Evolutionary conservation across 345 rosid species (phyloP), one percentile per base, ranked within the genome.

Genomic region (Rhizophora mangle): DNA sequence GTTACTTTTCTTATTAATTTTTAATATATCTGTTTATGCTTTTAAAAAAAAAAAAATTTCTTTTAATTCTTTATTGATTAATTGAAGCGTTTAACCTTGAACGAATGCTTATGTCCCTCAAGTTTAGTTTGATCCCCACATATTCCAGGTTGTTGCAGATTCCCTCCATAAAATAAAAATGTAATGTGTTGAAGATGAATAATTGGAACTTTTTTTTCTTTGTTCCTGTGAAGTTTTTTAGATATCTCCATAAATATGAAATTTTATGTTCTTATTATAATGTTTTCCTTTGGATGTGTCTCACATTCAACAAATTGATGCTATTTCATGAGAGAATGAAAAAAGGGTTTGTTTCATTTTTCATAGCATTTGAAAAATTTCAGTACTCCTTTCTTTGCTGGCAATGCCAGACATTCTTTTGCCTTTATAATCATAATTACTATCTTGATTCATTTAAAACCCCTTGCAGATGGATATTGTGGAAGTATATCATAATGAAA

Each of bases 381-480:
- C 18, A 19, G 39, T 22, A n/a, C n/a, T 37, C 27, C 60, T 56
- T 56, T 6, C 60, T 56, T 56, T 4, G 43, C 63, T 63, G 15
- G 31, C 62, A 51, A 32, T 49, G 29, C 47, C 56, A 37, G 27
- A 16, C 6, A 54, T 60, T 10, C 9, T 26, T 62, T 62, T 36
- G 46, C 26, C 60, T 15, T 29, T 54, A 1, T 30, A 61, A 49
- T 39, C 36, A 8, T 39, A 49, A 19, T 70, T 51, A 43, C 18
- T 31, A 39, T 54, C 31, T 62, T 53, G 22, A 49, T 11, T 61
- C 30, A 21, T 64, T 66, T 64, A 36, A 43, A 62, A 52, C 56
- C 32, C 53, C 11, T 53, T 49, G 62, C 74, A 85, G 84, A 87
- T 83, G 87, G 81, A 80, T 78, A 70, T 54, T 22, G 74, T 70